phyloP scores from a whole-genome alignment of 768 basidiomycete species.

The Obba rivulosa region DNA sequence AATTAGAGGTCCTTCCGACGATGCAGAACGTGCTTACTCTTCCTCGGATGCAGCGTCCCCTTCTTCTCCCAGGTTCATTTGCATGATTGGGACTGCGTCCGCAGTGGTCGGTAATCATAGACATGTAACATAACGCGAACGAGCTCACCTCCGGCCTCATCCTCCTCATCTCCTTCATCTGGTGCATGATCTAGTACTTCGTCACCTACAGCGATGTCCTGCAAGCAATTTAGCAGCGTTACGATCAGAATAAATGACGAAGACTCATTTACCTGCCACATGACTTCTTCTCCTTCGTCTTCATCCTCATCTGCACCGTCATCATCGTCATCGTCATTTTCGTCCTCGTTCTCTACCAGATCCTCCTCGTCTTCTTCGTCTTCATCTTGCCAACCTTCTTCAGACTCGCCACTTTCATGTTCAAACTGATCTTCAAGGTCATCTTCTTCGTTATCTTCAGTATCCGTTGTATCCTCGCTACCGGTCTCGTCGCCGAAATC shows the following conservation, averaged over 20 bases:
- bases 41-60: constrained; percentile 26
- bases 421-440: constrained; percentile 65
- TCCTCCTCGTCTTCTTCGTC: constrained; percentile 70
- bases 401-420: constrained; percentile 50
- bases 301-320: constrained; percentile 30
- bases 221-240: neutral
- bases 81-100: constrained; percentile 23
- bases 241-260: neutral
- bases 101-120: neutral
- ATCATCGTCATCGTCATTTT: constrained; percentile 30
- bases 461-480: constrained; percentile 75
- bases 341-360: constrained; percentile 40
- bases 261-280: constrained; percentile 33
- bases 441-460: constrained; percentile 66
- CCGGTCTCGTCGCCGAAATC: constrained; percentile 82
- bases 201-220: constrained; percentile 32
- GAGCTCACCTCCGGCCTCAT: constrained; percentile 50
- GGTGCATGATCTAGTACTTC: constrained; percentile 30
- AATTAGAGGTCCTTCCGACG: neutral
- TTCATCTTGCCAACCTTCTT: constrained; percentile 57
- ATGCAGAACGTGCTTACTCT: constrained; percentile 18
- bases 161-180: constrained; percentile 45
- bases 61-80: constrained; percentile 26
- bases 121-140: neutral
- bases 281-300: constrained; percentile 34